Conservation (phyloP, 768 basidiomycete species). For the Holtermanniella nyarrowii region DNA sequence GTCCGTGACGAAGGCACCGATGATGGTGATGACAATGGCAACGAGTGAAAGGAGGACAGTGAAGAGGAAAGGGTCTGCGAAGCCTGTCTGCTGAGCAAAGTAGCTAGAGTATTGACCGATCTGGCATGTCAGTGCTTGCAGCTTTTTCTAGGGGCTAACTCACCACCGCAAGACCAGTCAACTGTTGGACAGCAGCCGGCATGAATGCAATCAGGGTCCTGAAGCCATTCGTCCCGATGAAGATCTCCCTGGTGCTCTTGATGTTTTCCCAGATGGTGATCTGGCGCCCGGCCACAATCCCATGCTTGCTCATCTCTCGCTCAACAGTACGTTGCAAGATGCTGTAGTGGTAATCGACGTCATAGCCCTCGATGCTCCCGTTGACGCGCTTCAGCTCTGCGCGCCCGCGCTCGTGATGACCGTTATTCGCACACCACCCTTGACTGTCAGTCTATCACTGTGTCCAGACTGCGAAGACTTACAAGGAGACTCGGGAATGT, state of each 20-base stretch:
- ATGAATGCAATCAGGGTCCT: constrained; percentile 11
- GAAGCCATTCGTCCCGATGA: constrained; percentile 12
- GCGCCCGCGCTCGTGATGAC: constrained; percentile 7
- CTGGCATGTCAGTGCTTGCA: background rate
- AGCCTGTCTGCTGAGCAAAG: constrained; percentile 17
- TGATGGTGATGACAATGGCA: constrained; percentile 10
- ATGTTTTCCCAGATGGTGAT: constrained; percentile 9
- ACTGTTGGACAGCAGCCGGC: constrained; percentile 7
- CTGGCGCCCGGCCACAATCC: too few relatives aligned
- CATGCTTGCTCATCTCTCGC: constrained; percentile 5
- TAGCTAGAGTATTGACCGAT: too few relatives aligned
- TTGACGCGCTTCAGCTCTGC: constrained; percentile 10
- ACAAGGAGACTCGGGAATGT: constrained; percentile 16
- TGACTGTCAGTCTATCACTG: too few relatives aligned
- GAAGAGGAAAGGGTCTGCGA: constrained; percentile 14
- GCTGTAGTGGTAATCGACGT: constrained; percentile 15
- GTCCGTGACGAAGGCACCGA: constrained; percentile 11
- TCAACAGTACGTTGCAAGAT: constrained; percentile 13
- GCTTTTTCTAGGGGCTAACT: background rate
- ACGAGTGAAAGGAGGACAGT: constrained; percentile 9
- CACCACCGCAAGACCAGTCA: constrained; percentile 14
- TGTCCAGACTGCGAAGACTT: background rate
- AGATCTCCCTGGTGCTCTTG: constrained; percentile 3
- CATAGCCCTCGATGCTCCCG: constrained; percentile 10
- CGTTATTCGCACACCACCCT: constrained; percentile 14